Evolutionary conservation across 2,329 filamentous ascomycete species (phyloP), one percentile per base, ranked within the genome.

Genomic region (Neonectria magnoliae): DNA sequence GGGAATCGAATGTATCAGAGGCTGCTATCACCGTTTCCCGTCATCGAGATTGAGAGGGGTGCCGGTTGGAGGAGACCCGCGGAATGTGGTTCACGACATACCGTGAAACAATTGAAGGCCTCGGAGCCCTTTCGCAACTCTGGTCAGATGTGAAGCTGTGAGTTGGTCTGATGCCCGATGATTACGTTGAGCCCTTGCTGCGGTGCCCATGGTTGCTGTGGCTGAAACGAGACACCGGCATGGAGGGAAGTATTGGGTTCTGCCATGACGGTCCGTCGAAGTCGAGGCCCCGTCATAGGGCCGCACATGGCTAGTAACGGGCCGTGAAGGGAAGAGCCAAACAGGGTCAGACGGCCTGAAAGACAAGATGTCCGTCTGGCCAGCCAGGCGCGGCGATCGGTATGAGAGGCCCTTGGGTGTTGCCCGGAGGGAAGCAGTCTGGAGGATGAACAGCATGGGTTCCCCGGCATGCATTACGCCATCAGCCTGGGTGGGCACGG

Each of bases 161-260:
- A 33, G 38, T 20, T 51, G 31, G 47, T 38, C 55, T 22, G 48
- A 38, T n/a, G 36, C 5, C 8, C 36, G 36, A 25, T 25, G 25
- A 25, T 25, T 25, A 25, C 25, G 25, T 25, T 25, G 25, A 25
- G 25, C 25, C 14, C 14, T 20, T 31, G 22, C n/a, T 14, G 13
- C 52, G 27, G 48, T 36, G 42, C 38, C 18, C 47, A 29, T 27
- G 50, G 48, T 33, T 42, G 59, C 50, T 33, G 52, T 71, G 69
- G 70, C 71, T 71, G 69, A 73, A 72, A 73, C 71, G 18, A 36
- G 62, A 64, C 67, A 68, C 64, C 71, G 70, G 66, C 52, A 72
- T 72, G 70, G n/a, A 64, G 50, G 41, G 52, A 44, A 72, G 62
- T 57, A 62, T 69, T 67, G 29, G 48, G 31, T 33, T 51, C 48